Percentiles rank a stretch among this genome's conserved stretches.
Conservation (phyloP, 495 filamentous ascomycete species). For the Podospora sp. region DNA sequence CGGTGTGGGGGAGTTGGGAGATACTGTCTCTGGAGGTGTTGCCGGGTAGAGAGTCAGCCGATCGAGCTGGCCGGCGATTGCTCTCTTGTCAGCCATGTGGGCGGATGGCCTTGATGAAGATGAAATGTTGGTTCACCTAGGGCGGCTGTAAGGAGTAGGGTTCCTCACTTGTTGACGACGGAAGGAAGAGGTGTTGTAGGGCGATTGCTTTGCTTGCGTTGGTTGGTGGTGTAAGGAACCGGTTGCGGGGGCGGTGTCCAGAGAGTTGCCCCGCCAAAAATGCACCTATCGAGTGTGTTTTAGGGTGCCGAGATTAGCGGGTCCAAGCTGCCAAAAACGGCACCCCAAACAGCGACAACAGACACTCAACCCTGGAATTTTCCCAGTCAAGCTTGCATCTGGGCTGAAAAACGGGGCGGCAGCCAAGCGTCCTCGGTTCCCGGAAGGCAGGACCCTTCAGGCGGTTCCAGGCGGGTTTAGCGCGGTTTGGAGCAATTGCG, state of each 20-base stretch:
- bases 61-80: slow-evolving; percentile 4
- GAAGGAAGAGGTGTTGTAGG: slow-evolving; percentile 1
- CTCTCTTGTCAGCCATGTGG: slow-evolving; percentile 1
- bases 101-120: background rate
- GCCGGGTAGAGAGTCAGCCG: slow-evolving; percentile 7
- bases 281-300: no score
- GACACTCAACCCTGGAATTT: no score
- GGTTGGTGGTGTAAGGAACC: no score
- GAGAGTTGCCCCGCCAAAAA: no score
- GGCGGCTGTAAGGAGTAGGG: background rate
- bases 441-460: slow-evolving; percentile 23
- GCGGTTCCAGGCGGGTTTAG: slow-evolving; percentile 16
- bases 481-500: slow-evolving; percentile 10
- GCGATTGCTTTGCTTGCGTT: background rate
- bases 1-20: slow-evolving; percentile 3
- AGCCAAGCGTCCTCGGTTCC: slow-evolving; percentile 10
- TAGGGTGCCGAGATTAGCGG: no score
- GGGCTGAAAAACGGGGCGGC: slow-evolving; percentile 14
- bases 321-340: no score
- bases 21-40: slow-evolving; percentile 5
- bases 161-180: background rate
- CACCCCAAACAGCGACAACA: no score
- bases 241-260: no score
- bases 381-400: background rate
- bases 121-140: background rate